These are phyloP conservation scores for Gentiana dahurica DNA, from an alignment of 257 asterid species.

Conservation along the genomic window DNA sequence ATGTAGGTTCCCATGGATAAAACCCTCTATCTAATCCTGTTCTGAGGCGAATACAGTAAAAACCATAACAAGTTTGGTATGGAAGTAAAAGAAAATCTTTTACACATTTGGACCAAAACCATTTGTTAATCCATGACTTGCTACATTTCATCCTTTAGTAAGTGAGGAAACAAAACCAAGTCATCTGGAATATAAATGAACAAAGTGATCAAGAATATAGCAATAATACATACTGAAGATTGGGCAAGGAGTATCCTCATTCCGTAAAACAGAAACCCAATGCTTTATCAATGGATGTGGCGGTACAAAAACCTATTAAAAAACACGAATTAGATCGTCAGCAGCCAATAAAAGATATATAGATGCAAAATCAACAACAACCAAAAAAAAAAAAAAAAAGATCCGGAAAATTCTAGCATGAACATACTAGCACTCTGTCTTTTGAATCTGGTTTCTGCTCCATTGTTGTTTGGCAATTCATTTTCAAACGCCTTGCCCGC, in stretches of 20 bases:
- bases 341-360: conserved; percentile 5
- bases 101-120: not conserved
- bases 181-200: too few species aligned
- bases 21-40: too few species aligned
- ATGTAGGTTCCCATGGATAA: too few species aligned
- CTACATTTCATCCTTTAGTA: too few species aligned
- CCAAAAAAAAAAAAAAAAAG: conserved; percentile 1
- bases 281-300: conserved; percentile 95
- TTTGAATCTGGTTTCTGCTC: conserved; percentile 41
- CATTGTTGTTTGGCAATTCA: conserved; percentile 38
- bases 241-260: conserved; percentile 76
- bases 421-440: conserved; percentile 73
- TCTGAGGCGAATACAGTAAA: too few species aligned
- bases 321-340: not conserved
- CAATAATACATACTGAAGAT: conserved; percentile 52
- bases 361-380: conserved; percentile 5
- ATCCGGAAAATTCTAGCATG: not conserved
- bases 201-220: too few species aligned
- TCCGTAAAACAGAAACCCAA: conserved; percentile 94
- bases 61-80: too few species aligned
- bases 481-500: conserved; percentile 25
- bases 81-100: too few species aligned
- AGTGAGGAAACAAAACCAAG: too few species aligned
- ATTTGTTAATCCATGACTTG: not conserved
- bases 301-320: conserved; percentile 75